Base-by-base conservation (phyloP, 1,139 yeast genomes). In the Diutina ranongensis region DNA sequence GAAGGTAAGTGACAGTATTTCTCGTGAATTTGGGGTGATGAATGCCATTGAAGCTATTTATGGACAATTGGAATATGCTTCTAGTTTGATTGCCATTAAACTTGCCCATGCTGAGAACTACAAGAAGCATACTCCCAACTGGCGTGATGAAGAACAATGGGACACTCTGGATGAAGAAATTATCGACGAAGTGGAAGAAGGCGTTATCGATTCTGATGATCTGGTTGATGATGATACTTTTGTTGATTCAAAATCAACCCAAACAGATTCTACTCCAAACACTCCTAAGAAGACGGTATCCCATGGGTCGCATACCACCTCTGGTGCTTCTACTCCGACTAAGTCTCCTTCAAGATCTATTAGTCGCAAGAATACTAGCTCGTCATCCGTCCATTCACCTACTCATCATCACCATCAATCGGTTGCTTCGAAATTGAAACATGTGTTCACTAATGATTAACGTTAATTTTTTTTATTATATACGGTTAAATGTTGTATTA, bases 21-120 rank as follows among this genome's bases (percentile, higher is more conserved):
- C 74, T 15, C 64, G 64, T 21, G 97, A 89, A 57, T 67, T 81
- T 55, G 98, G 98, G 2, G 96, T 88, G 7, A 64, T 66, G 19
- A 70, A 70, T 25, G 97, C 97, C 0, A 78, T 89, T 45, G 81
- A 78, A 49, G 65, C 77, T 12, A 83, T 89, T 18, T 89, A 89
- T 61, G 71, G 78, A 1, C 88, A 88, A 52, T 61, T 88, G 60
- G 92, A 81, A 47, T 89, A 89, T 58, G 86, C 97, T 15, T 18
- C 19, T 7, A 25, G 18, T 25, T 38, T 38, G 42, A 38, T 38
- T 38, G 42, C 42, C 20, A 15, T 38, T 21, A 38, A 38, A 20
- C 12, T 9, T n/a, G 16, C 16, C 18, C 21, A 38, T 18, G 42
- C 21, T 8, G 42, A 38, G 25, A 38, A 38, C 20, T 38, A 38